Conservation (phyloP, 192 early-diverging fungal genomes). For the Piromyces finnis region DNA sequence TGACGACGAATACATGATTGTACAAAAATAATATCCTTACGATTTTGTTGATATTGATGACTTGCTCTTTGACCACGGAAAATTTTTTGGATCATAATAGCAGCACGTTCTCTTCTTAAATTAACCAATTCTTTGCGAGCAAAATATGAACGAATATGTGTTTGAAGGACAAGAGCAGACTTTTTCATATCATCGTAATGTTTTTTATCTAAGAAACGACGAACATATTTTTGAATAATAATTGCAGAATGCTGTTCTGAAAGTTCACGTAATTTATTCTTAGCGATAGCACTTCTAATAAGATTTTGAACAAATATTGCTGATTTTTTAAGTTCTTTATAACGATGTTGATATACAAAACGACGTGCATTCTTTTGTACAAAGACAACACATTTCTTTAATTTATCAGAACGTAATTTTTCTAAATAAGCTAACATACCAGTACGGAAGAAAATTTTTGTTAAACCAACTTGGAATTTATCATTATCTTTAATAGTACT, state of each 20-base stretch:
- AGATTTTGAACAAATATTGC: not conserved
- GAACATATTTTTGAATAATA: slow-evolving; percentile 2
- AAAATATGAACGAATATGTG: slow-evolving; percentile 5
- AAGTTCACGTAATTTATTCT: not conserved
- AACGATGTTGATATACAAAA: slow-evolving; percentile 40
- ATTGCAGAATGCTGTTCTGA: not conserved
- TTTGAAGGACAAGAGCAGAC: slow-evolving; percentile 13
- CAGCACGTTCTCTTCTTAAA: slow-evolving; percentile 43
- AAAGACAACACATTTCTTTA: slow-evolving; percentile 60
- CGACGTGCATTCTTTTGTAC: slow-evolving; percentile 79
- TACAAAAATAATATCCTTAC: slow-evolving; percentile 35
- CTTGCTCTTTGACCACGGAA: slow-evolving; percentile 32
- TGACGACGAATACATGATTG: slow-evolving; percentile 70
- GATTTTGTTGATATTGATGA: not conserved
- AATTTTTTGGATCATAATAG: slow-evolving; percentile 55
- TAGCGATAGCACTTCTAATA: not conserved
- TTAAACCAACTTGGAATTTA: slow-evolving; percentile 82
- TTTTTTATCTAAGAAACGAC: not conserved
- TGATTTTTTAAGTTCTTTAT: slow-evolving; percentile 12
- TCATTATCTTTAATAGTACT: slow-evolving; percentile 57
- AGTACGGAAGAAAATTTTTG: slow-evolving; percentile 98
- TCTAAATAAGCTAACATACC: slow-evolving; percentile 70
- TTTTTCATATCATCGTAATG: not conserved
- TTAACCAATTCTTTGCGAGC: slow-evolving; percentile 40
- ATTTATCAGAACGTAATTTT: slow-evolving; percentile 68